These are phyloP conservation scores for Hanseniaspora jakobsenii DNA, from an alignment of 805 yeast genomes.

Conservation along the genomic window DNA sequence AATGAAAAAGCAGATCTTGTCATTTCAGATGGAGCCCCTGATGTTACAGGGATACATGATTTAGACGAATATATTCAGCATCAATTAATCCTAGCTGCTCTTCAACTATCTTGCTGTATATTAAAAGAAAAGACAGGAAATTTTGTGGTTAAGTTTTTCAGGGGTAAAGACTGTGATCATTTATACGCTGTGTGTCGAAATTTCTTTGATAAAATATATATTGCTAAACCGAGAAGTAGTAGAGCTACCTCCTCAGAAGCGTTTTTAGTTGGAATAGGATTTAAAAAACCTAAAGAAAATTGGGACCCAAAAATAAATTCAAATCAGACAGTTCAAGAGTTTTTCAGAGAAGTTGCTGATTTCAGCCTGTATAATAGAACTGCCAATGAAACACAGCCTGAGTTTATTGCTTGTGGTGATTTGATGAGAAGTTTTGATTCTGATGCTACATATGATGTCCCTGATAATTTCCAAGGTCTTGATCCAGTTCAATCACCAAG, in stretches of 20 bases:
- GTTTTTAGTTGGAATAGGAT: conserved; percentile 83
- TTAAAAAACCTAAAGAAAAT: conserved; percentile 59
- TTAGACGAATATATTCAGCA: conserved; percentile 95
- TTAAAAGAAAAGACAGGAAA: conserved; percentile 71
- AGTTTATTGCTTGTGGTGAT: conserved; percentile 91
- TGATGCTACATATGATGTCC: conserved; percentile 71
- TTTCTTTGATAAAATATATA: conserved; percentile 72
- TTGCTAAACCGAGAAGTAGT: conserved; percentile 94
- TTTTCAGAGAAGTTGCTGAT: conserved; percentile 76
- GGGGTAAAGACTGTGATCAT: conserved; percentile 91
- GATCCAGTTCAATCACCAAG: conserved; percentile 95
- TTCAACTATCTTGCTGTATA: conserved; percentile 81
- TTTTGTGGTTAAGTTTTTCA: conserved; percentile 89
- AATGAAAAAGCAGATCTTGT: conserved; percentile 93
- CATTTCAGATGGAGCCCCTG: conserved; percentile 97
- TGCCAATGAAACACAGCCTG: conserved; percentile 7
- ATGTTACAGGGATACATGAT: conserved; percentile 94
- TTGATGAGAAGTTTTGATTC: conserved; percentile 67
- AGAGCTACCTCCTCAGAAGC: conserved; percentile 91
- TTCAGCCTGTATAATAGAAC: conserved; percentile 9
- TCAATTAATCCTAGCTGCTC: conserved; percentile 79
- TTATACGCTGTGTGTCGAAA: conserved; percentile 85
- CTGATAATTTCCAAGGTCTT: conserved; percentile 36
- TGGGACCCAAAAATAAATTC: conserved; percentile 63
- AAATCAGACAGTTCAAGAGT: conserved; percentile 62